A percentile compares a stretch with the other conserved stretches of the same genome.
Evolutionary conservation across 768 basidiomycete genomes (phyloP).

Genomic region (Boletus barrowsii): DNA sequence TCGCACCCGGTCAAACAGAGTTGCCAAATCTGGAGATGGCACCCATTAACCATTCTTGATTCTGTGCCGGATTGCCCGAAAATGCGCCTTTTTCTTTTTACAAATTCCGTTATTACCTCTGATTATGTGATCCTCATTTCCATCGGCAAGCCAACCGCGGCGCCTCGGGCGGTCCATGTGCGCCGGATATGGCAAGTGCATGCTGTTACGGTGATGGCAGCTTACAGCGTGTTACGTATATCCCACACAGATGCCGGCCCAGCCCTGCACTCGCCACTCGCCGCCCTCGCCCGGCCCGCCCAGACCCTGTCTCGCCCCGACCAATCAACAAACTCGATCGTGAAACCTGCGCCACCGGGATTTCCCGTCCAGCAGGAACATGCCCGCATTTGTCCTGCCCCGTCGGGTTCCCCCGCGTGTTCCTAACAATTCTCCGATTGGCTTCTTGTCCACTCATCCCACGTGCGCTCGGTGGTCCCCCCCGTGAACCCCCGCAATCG

Average conservation of each 20-base stretch:
- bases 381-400: neutral
- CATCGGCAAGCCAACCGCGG: slow-evolving; percentile 33
- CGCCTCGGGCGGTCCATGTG: slow-evolving; percentile 26
- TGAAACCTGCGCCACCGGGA: slow-evolving; percentile 28
- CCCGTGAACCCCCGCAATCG: slow-evolving; percentile 9
- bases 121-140: slow-evolving; percentile 26
- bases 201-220: slow-evolving; percentile 27
- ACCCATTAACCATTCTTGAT: slow-evolving; percentile 1
- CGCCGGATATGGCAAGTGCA: slow-evolving; percentile 13
- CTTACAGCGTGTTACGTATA: slow-evolving; percentile 24
- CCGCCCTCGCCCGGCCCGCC: slow-evolving; percentile 20
- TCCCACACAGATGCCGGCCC: slow-evolving; percentile 22
- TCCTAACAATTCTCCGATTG: slow-evolving; percentile 8
- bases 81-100: slow-evolving; percentile 21
- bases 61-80: slow-evolving; percentile 28
- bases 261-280: slow-evolving; percentile 27
- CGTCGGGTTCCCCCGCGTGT: slow-evolving; percentile 19
- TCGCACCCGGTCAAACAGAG: slow-evolving; percentile 26
- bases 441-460: neutral
- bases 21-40: slow-evolving; percentile 14
- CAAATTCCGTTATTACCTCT: slow-evolving; percentile 33
- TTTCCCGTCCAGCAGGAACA: slow-evolving; percentile 8
- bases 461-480: neutral
- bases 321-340: slow-evolving; percentile 1
- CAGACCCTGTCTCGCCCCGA: slow-evolving; percentile 9